Base-by-base conservation (phyloP, 345 rosid species). In the Cardiospermum halicacabum region DNA sequence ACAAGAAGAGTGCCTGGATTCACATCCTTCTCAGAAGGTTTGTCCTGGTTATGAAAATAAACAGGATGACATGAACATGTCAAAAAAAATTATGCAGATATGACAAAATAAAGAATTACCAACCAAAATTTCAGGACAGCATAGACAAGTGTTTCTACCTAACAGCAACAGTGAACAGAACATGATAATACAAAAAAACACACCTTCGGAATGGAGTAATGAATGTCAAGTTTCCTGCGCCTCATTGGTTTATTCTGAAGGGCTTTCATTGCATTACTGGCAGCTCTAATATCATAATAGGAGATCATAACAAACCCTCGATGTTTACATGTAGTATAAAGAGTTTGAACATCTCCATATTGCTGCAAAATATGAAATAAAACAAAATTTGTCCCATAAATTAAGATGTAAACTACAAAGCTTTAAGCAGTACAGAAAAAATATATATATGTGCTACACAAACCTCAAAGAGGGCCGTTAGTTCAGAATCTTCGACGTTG, bases 221-320 rank as follows among this genome's bases (percentile, higher is more conserved):
- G 85, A 43, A 84, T 75, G 53, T 81, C 85, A 36, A 84, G 85
- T 60, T 77, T 81, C 78, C 70, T 72, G 22, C 49, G 74, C 69
- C 78, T 73, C 60, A 73, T 18, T 16, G 70, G 70, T 53, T 54
- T 70, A 65, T 71, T 62, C 64, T 84, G 88, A 30, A 84, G 88
- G 16, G 75, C 71, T 62, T 73, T 74, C 82, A 78, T 84, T 27
- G 88, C 85, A n/a, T 68, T 77, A 48, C 51, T 64, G 34, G 88
- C 82, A 58, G 88, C 85, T 67, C 88, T 68, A 31, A 81, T 78
- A 71, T 84, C 88, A 65, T 76, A 81, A 75, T 84, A 84, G 56
- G 85, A 77, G 34, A 84, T 69, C 77, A 75, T 76, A 60, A 77
- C 84, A 75, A 78, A 84, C 57, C 84, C 85, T 11, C 73, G 76